Evolutionary conservation across 2,329 filamentous ascomycete species (phyloP).

Genomic region (Fusarium xyrophilum): DNA sequence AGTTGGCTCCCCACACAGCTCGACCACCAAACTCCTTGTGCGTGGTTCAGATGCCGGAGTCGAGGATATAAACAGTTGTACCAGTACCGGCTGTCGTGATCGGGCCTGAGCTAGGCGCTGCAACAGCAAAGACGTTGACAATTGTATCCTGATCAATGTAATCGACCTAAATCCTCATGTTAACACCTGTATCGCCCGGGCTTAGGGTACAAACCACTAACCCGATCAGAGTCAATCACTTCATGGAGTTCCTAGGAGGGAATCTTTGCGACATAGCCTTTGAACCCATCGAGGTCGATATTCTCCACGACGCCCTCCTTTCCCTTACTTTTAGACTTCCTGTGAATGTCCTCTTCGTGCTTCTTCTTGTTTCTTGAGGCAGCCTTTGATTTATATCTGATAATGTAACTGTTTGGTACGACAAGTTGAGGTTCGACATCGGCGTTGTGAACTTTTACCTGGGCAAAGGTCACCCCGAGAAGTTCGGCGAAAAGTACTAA

Average conservation of each 20-base stretch:
- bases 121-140: not conserved
- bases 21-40: slow-evolving; percentile 45
- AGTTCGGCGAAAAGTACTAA: not conserved
- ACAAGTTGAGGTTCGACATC: not conserved
- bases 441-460: not conserved
- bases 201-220: not conserved
- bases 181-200: no score
- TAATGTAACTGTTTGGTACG: slow-evolving; percentile 22
- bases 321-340: slow-evolving; percentile 9
- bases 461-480: not conserved
- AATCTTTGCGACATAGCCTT: slow-evolving; percentile 25
- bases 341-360: not conserved
- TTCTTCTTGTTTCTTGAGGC: not conserved
- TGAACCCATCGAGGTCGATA: not conserved
- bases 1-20: slow-evolving; percentile 41
- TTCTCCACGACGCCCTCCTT: slow-evolving; percentile 12
- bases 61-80: slow-evolving; percentile 51
- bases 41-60: slow-evolving; percentile 51
- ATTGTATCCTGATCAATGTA: slow-evolving; percentile 15
- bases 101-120: not conserved
- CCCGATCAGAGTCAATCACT: slow-evolving; percentile 8
- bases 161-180: not conserved
- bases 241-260: not conserved
- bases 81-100: slow-evolving; percentile 26
- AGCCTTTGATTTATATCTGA: slow-evolving; percentile 7